Conservation (phyloP, 768 basidiomycete species). For the Fibroporia radiculosa region DNA sequence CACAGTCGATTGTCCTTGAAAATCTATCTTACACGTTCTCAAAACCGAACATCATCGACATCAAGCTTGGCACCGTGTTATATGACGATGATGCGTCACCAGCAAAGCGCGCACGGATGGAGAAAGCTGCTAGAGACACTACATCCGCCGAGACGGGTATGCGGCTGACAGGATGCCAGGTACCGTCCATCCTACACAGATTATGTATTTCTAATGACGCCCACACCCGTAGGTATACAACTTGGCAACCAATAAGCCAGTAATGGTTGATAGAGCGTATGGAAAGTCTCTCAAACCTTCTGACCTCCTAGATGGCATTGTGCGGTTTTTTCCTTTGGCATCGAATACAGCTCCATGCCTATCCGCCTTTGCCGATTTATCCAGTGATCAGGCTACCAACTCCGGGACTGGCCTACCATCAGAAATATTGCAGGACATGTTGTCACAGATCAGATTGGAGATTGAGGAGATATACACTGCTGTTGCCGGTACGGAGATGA, state of each 20-base stretch:
- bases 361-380: constrained; percentile 6
- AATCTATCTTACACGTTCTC: constrained; percentile 69
- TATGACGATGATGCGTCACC: constrained; percentile 59
- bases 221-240: constrained; percentile 57
- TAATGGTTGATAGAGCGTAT: constrained; percentile 65
- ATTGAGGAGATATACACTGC: constrained; percentile 42
- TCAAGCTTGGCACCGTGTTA: constrained; percentile 90
- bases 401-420: constrained; percentile 47
- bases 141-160: constrained; percentile 75
- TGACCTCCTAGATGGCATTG: constrained; percentile 71
- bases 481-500: constrained; percentile 50
- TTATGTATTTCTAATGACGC: neutral
- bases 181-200: constrained; percentile 19
- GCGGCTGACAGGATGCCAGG: constrained; percentile 87
- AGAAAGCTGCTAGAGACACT: constrained; percentile 54
- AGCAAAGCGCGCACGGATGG: constrained; percentile 79
- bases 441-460: constrained; percentile 46
- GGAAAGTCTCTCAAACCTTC: constrained; percentile 65
- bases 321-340: constrained; percentile 63
- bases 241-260: constrained; percentile 42
- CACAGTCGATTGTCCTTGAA: constrained; percentile 76
- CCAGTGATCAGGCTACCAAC: constrained; percentile 9
- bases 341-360: neutral
- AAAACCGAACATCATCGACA: constrained; percentile 83
- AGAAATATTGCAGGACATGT: constrained; percentile 45